Percentiles rank a stretch among this genome's conserved stretches.
phyloP scores from a whole-genome alignment of 768 basidiomycete species.

The Collybiopsis confluens region DNA sequence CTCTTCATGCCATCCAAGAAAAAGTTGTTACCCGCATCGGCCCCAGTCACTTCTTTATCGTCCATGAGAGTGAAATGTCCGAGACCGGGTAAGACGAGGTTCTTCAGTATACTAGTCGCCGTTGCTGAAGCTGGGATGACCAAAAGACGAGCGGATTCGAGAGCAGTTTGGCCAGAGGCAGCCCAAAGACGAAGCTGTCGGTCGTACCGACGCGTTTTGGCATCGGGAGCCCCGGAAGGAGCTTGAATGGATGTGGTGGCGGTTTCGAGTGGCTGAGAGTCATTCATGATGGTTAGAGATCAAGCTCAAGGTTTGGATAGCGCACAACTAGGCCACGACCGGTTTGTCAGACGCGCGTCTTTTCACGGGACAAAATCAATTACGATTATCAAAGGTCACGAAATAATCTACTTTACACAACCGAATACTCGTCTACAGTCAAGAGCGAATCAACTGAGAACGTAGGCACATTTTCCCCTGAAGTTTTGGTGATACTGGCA shows the following conservation, averaged over 20 bases:
- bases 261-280: conserved; percentile 44
- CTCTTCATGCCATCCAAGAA: conserved; percentile 78
- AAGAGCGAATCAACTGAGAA: conserved; percentile 57
- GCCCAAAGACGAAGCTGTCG: conserved; percentile 78
- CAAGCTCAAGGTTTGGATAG: no score
- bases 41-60: conserved; percentile 48
- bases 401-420: conserved; percentile 34
- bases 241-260: conserved; percentile 33
- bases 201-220: conserved; percentile 89
- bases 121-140: conserved; percentile 81
- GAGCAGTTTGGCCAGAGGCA: not conserved
- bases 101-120: conserved; percentile 88
- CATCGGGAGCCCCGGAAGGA: conserved; percentile 65
- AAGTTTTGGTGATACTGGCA: conserved; percentile 49
- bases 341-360: no score
- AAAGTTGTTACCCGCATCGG: conserved; percentile 95
- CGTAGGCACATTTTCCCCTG: conserved; percentile 32
- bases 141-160: conserved; percentile 74
- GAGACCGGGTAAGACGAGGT: conserved; percentile 93
- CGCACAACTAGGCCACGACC: no score
- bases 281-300: conserved; percentile 17
- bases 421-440: conserved; percentile 51
- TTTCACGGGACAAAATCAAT: no score
- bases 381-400: no score
- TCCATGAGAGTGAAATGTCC: conserved; percentile 95